These are phyloP conservation scores for Eucalyptus pumila DNA, from an alignment of 345 rosid species.

Conservation along the genomic window DNA sequence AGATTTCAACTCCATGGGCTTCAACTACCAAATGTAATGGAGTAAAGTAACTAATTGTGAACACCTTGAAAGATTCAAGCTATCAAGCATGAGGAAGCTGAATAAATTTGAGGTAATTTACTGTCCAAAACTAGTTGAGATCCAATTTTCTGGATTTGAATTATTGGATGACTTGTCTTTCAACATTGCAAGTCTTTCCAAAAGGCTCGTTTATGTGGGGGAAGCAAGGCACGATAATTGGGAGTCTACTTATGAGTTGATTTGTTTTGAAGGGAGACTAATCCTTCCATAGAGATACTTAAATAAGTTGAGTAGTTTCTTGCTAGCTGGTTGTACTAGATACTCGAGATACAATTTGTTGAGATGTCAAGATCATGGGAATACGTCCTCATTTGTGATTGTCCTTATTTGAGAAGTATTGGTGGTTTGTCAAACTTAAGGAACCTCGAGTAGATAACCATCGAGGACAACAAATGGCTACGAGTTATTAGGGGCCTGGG, in stretches of 20 bases:
- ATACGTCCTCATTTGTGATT: accelerated
- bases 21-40: background rate
- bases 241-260: background rate
- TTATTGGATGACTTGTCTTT: background rate
- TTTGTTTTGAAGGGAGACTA: background rate
- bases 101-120: too few relatives aligned
- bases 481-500: background rate
- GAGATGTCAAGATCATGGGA: background rate
- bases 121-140: background rate
- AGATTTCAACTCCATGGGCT: background rate
- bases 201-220: background rate
- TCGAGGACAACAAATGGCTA: background rate
- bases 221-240: background rate
- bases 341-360: background rate
- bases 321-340: background rate
- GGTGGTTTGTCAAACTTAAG: background rate
- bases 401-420: background rate
- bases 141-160: background rate
- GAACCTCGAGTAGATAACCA: background rate
- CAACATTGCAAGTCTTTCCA: background rate
- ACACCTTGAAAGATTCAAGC: background rate
- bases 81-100: background rate
- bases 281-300: background rate
- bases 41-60: background rate
- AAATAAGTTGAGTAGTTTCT: background rate